These are phyloP conservation scores for Stemphylium beticola DNA, from an alignment of 2,329 filamentous ascomycete species.

Conservation along the genomic window DNA sequence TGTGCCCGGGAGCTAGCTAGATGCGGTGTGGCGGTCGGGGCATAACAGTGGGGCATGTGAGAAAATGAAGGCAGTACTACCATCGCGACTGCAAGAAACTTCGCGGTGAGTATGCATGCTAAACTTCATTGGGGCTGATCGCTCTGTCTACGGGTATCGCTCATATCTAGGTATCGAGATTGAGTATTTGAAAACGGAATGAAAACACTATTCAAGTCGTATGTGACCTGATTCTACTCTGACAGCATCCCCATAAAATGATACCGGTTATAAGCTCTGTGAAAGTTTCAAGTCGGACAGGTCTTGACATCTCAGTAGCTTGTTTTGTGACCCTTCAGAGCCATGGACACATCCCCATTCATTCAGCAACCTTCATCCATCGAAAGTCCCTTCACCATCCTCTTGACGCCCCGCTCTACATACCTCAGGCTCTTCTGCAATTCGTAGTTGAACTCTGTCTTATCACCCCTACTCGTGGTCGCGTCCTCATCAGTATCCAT, in stretches of 20 bases:
- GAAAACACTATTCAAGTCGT: too few relatives aligned
- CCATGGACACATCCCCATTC: neutral
- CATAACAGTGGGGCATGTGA: neutral
- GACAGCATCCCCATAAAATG: too few relatives aligned
- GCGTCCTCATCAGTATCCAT: slow-evolving; percentile 6
- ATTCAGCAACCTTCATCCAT: slow-evolving; percentile 7
- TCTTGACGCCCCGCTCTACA: slow-evolving; percentile 41
- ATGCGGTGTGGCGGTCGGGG: neutral
- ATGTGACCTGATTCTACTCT: too few relatives aligned
- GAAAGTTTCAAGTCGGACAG: neutral
- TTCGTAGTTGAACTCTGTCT: slow-evolving; percentile 26
- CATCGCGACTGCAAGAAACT: neutral
- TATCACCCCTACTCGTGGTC: slow-evolving; percentile 11
- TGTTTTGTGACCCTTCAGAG: neutral
- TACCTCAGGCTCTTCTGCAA: slow-evolving; percentile 32
- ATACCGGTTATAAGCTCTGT: neutral
- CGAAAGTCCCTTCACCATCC: slow-evolving; percentile 42
- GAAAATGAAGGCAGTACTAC: neutral
- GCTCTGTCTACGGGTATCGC: too few relatives aligned
- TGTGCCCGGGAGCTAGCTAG: slow-evolving; percentile 1
- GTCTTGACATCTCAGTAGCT: too few relatives aligned
- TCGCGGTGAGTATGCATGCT: neutral
- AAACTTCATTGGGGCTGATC: too few relatives aligned
- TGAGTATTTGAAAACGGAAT: too few relatives aligned
- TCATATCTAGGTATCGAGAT: too few relatives aligned